phyloP scores from a whole-genome alignment of 371 early-diverging fungal species.

The Zancudomyces culisetae region DNA sequence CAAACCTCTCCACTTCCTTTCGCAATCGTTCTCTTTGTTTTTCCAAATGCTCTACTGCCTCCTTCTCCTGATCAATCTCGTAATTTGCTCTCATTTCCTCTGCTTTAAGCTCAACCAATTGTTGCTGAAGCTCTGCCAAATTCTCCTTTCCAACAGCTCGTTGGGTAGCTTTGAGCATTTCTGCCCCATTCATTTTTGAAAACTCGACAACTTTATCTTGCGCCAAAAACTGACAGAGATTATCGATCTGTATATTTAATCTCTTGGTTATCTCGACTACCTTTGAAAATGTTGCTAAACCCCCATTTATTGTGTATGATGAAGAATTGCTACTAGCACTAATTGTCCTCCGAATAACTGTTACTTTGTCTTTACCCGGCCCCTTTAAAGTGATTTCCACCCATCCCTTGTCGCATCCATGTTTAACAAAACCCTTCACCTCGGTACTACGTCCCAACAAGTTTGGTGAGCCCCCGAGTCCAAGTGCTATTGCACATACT shows the following conservation, averaged over 20 bases:
- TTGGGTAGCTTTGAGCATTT: constrained; percentile 65
- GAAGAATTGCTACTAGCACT: constrained; percentile 41
- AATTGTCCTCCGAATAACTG: constrained; percentile 49
- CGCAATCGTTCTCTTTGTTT: constrained; percentile 38
- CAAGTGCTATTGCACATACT: constrained; percentile 92
- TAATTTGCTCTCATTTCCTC: constrained; percentile 30
- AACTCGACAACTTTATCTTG: constrained; percentile 89
- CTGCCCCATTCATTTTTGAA: constrained; percentile 61
- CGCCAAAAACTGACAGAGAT: constrained; percentile 90
- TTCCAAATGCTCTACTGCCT: constrained; percentile 29
- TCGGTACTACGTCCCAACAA: constrained; percentile 76
- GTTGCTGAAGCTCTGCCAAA: constrained; percentile 39
- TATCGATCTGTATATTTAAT: constrained; percentile 85
- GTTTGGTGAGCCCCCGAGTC: constrained; percentile 75
- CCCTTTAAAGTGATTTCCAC: constrained; percentile 38
- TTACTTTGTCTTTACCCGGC: constrained; percentile 17
- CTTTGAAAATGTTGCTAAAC: constrained; percentile 31
- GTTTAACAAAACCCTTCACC: constrained; percentile 77
- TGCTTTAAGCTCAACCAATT: constrained; percentile 37
- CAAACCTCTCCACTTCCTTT: constrained; percentile 49
- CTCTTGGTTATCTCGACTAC: constrained; percentile 33
- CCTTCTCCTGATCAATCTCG: constrained; percentile 31
- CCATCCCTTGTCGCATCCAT: constrained; percentile 55
- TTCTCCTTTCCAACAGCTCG: constrained; percentile 56
- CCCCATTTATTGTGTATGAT: constrained; percentile 66